These are phyloP conservation scores for Aspergillus ibericus DNA, from an alignment of 2,329 filamentous ascomycete species.

Conservation along the genomic window DNA sequence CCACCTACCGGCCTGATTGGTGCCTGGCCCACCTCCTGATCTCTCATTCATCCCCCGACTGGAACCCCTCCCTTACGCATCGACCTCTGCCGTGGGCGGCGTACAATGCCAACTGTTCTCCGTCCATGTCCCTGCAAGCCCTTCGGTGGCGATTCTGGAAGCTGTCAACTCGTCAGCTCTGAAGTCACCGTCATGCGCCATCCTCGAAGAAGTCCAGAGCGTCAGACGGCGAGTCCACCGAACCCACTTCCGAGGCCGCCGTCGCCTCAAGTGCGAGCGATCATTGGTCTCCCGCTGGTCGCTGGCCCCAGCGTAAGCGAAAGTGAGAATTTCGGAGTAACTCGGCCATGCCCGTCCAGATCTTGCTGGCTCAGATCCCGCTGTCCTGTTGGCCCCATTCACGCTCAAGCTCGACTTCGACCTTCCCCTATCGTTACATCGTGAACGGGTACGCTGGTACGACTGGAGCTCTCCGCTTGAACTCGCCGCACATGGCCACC, in stretches of 20 bases:
- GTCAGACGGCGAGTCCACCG: neutral
- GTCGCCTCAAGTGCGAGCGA: neutral
- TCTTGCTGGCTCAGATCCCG: slow-evolving; percentile 30
- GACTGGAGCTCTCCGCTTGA: slow-evolving; percentile 7
- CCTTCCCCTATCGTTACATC: slow-evolving; percentile 1
- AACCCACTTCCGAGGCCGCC: slow-evolving; percentile 1
- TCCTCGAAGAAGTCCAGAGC: neutral
- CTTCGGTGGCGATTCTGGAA: neutral
- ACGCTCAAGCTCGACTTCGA: slow-evolving; percentile 11
- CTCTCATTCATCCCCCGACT: neutral
- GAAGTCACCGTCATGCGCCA: no score
- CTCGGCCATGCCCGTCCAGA: slow-evolving; percentile 32
- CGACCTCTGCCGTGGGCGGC: no score
- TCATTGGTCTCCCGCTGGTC: slow-evolving; percentile 11
- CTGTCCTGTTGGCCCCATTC: slow-evolving; percentile 28
- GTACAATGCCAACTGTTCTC: neutral
- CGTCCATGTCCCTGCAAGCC: neutral
- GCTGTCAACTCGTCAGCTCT: neutral
- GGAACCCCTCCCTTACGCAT: no score
- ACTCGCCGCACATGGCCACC: slow-evolving; percentile 21
- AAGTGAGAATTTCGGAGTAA: slow-evolving; percentile 26
- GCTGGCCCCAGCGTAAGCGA: slow-evolving; percentile 16
- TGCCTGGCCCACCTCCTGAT: neutral
- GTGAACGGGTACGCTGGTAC: slow-evolving; percentile 6
- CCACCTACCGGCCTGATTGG: neutral